Evolutionary conservation across 306 rosid genomes (phyloP), one percentile per base, ranked within the genome.

Genomic region (Dicorynia guianensis): DNA sequence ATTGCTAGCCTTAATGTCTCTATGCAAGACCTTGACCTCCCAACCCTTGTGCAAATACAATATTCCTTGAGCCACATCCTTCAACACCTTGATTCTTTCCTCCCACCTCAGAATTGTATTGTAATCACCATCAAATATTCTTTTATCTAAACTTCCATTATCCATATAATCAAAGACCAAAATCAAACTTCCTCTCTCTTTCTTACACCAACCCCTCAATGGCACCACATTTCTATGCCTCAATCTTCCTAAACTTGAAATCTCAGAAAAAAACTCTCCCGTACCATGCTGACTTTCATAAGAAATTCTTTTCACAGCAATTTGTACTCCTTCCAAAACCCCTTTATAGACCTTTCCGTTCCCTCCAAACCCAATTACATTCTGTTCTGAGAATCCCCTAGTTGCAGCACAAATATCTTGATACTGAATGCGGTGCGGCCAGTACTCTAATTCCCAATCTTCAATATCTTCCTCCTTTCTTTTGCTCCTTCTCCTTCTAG

Each of bases 131-230:
- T 79, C 85, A 55, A 88, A 90, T 38, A 90, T 46, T 76, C 67
- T 83, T 58, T 75, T 81, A 15, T 89, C 92, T 15, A 89, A 66
- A 44, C 87, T 89, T 53, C 93, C 91, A 67, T 88, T 84, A 20
- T 75, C 80, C 96, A 90, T 90, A 54, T 80, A 90, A 66, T 88
- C 93, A 66, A 86, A 90, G 58, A 88, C 76, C 73, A 88, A 50
- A 44, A 90, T 79, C 65, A 90, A 67, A 72, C 75, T 86, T 75
- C 85, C 83, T 30, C 8, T 82, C 70, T 84, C 89, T 67, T 76
- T 88, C 69, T 86, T 90, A 44, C 91, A 90, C 96, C 96, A 90
- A 7, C 93, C 96, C 75, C 76, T 81, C 54, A 88, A 52, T 34
- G 86, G 79, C 7, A 88, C 91, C 62, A 86, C 82, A 72, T 90